Percentiles rank a stretch among this genome's conserved stretches.
These are phyloP conservation scores for Colletotrichum tamarilloi DNA, from an alignment of 2,329 filamentous ascomycete species.

Conservation along the genomic window DNA sequence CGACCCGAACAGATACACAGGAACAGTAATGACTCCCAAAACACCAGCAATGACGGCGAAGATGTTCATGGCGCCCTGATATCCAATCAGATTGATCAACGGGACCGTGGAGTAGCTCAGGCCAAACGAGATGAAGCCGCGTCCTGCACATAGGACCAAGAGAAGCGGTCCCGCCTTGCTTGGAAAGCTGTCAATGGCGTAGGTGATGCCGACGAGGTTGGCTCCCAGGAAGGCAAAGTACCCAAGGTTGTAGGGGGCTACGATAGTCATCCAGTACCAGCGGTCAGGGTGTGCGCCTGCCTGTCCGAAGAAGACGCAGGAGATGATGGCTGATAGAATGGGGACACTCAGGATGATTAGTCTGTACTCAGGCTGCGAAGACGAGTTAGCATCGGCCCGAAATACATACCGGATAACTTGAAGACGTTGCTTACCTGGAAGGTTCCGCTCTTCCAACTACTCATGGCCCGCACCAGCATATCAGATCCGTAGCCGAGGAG, in stretches of 20 bases:
- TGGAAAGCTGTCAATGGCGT: constrained; percentile 42
- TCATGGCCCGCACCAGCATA: constrained; percentile 14
- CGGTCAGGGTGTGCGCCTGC: constrained; percentile 46
- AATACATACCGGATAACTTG: too few relatives aligned
- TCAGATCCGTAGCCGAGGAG: constrained; percentile 39
- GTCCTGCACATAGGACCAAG: constrained; percentile 40
- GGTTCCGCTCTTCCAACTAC: not conserved
- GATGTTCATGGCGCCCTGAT: constrained; percentile 39
- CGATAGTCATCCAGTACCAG: constrained; percentile 38
- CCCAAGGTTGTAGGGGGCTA: constrained; percentile 32
- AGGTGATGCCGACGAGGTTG: constrained; percentile 43
- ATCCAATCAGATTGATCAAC: constrained; percentile 35
- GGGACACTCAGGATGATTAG: constrained; percentile 50
- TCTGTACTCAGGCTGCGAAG: constrained; percentile 49
- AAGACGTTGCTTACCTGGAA: not conserved
- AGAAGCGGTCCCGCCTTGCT: constrained; percentile 42
- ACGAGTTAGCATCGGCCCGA: not conserved
- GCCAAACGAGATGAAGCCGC: constrained; percentile 42
- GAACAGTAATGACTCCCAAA: constrained; percentile 6
- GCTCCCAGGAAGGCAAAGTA: constrained; percentile 43
- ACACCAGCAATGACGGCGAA: constrained; percentile 38
- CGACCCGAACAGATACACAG: constrained; percentile 4
- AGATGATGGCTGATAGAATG: constrained; percentile 48
- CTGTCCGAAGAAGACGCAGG: constrained; percentile 50
- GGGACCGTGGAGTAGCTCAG: constrained; percentile 40